Conservation (phyloP, 2,329 filamentous ascomycete species). For the Trichoderma arundinaceum region DNA sequence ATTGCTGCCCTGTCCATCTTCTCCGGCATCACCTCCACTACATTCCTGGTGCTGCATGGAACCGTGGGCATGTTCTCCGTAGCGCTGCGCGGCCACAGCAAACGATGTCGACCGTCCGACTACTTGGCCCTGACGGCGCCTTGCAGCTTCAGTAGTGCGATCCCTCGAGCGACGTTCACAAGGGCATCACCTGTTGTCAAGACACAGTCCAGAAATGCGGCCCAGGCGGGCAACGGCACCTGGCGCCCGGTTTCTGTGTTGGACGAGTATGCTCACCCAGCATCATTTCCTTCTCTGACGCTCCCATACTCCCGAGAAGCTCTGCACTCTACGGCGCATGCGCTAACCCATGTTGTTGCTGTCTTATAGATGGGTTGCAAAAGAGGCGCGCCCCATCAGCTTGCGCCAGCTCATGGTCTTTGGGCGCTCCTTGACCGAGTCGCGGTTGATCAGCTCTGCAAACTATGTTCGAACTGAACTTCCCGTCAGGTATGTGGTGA, state of each 20-base stretch:
- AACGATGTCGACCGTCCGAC: slow-evolving; percentile 45
- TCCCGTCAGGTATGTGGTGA: slow-evolving; percentile 37
- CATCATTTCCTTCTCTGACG: slow-evolving; percentile 11
- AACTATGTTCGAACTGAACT: slow-evolving; percentile 98
- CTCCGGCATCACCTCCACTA: background rate
- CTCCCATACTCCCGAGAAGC: background rate
- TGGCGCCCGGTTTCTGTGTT: slow-evolving; percentile 69
- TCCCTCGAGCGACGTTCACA: slow-evolving; percentile 4
- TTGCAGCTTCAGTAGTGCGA: slow-evolving; percentile 5
- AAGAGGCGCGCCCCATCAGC: slow-evolving; percentile 93
- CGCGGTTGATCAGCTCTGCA: slow-evolving; percentile 86
- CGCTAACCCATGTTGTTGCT: slow-evolving; percentile 17
- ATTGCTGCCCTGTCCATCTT: background rate
- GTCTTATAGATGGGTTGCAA: slow-evolving; percentile 79
- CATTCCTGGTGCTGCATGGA: slow-evolving; percentile 43
- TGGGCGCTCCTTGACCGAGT: slow-evolving; percentile 88
- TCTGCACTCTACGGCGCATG: slow-evolving; percentile 13
- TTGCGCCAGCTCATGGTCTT: slow-evolving; percentile 97
- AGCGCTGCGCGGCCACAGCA: slow-evolving; percentile 54
- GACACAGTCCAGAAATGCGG: slow-evolving; percentile 35
- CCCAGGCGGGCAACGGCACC: slow-evolving; percentile 45
- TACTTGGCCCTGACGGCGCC: slow-evolving; percentile 26
- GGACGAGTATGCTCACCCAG: slow-evolving; percentile 60
- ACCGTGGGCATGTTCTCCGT: slow-evolving; percentile 52
- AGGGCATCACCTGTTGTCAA: background rate